These are phyloP conservation scores for Alternaria sp. DNA, from an alignment of 2,329 filamentous ascomycete species.

Conservation along the genomic window DNA sequence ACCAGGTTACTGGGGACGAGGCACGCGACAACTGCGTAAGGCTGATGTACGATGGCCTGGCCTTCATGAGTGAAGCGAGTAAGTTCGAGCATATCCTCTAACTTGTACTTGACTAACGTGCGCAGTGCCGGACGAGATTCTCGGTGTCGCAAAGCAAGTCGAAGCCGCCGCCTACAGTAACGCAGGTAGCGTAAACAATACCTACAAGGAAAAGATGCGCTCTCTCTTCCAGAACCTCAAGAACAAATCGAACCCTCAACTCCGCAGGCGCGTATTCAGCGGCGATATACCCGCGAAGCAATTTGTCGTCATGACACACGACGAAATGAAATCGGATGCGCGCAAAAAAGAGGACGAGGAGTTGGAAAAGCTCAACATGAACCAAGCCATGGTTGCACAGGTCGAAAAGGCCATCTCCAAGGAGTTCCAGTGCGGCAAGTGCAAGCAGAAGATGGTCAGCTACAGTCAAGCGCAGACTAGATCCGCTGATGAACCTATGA, in stretches of 20 bases:
- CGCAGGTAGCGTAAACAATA: constrained; percentile 71
- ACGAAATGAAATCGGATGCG: constrained; percentile 89
- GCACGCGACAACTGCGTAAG: constrained; percentile 86
- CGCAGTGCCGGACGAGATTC: constrained; percentile 67
- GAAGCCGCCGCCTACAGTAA: constrained; percentile 77
- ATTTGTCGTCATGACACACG: constrained; percentile 86
- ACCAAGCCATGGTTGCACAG: constrained; percentile 93
- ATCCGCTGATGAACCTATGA: constrained; percentile 87
- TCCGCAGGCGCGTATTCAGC: constrained; percentile 76
- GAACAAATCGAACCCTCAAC: constrained; percentile 81
- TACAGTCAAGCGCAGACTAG: constrained; percentile 97
- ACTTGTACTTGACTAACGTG: constrained; percentile 24
- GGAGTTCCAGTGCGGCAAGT: constrained; percentile 88
- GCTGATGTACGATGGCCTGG: constrained; percentile 92
- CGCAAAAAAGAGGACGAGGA: constrained; percentile 76
- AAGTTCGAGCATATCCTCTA: constrained; percentile 24
- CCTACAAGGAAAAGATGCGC: constrained; percentile 88
- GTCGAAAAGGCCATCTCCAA: constrained; percentile 89
- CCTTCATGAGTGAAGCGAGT: constrained; percentile 67
- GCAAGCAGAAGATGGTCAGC: constrained; percentile 90
- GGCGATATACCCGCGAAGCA: constrained; percentile 73
- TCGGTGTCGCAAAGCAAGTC: constrained; percentile 70
- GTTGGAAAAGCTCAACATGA: constrained; percentile 92
- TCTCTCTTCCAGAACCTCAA: constrained; percentile 95
- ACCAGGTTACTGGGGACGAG: constrained; percentile 74